phyloP scores from a whole-genome alignment of 108 stramenopile genomes.

The Pseudonitzschia multistriata region DNA sequence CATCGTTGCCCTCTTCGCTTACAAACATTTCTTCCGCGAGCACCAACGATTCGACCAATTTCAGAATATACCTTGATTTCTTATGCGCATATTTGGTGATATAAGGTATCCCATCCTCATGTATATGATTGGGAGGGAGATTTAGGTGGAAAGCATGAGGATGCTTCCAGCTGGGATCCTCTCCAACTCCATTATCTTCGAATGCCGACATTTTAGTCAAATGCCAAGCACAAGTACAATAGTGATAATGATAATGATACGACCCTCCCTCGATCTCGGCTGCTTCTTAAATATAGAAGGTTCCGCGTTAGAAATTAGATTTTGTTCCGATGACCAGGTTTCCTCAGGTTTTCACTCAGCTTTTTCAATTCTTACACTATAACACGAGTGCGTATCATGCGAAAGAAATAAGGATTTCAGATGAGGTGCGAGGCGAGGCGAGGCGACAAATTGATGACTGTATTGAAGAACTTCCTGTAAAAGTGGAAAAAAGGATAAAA shows the following conservation, averaged over 20 bases:
- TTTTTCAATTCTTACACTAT: too few species aligned
- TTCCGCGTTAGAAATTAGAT: too few species aligned
- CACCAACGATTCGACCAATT: constrained; percentile 58
- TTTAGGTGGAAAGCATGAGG: constrained; percentile 69
- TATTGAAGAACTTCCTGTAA: neutral
- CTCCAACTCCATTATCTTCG: constrained; percentile 4
- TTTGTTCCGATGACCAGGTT: too few species aligned
- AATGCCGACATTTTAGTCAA: constrained; percentile 3
- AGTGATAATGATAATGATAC: too few species aligned
- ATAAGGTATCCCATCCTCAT: constrained; percentile 63
- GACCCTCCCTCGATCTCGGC: too few species aligned
- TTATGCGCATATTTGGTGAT: constrained; percentile 66
- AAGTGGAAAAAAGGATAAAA: neutral
- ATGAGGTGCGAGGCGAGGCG: too few species aligned
- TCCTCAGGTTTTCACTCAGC: too few species aligned
- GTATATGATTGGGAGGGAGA: constrained; percentile 58
- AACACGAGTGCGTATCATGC: too few species aligned
- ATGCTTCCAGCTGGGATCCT: constrained; percentile 36
- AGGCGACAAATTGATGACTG: too few species aligned
- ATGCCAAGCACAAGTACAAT: neutral
- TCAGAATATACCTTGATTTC: constrained; percentile 55
- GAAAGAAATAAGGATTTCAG: neutral
- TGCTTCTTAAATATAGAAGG: too few species aligned
- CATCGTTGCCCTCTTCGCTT: constrained; percentile 22
- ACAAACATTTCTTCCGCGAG: constrained; percentile 48